Evolutionary conservation across 192 early-diverging fungal species (phyloP), one percentile per base, ranked within the genome.

Genomic region (Coemansia sp.): DNA sequence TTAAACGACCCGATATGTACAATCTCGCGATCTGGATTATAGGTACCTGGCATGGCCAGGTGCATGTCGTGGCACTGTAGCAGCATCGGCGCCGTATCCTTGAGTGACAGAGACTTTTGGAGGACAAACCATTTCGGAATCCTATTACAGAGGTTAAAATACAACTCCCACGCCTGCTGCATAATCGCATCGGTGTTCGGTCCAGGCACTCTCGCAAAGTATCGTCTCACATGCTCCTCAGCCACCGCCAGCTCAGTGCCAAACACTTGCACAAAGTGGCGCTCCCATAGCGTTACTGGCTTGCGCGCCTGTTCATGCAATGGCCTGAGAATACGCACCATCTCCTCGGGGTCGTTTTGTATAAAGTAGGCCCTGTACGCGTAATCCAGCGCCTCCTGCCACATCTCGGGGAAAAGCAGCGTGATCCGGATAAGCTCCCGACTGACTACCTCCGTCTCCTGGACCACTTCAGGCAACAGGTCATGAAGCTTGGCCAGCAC

Each of bases 391-490:
- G 91, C 94, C 63, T 96, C 94, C 61, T 92, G 88, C 96, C 97
- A 99, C 91, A 95, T 92, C 74, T 99, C 97, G 28, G 94, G 93
- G 93, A 95, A 96, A 6, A 96, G 76, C 65, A 95, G 93, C 3
- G 97, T 95, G 2, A 96, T 93, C 32, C 95, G 89, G 72, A 98
- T 96, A 11, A 99, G 88, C 64, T 99, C 97, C 72, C 94, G 91
- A 70, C 92, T 93, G 39, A 99, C 95, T 21, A 99, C 76, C 7
- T 96, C 75, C 3, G 95, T 95, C 86, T 92, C 74, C 28, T 95
- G 91, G 13, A 99, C 95, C 59, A 98, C 76, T 33, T 85, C 69
- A 11, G 94, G 86, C 59, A 89, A 91, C 73, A 95, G 89, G 40
- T 89, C 82, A 11, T 93, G 82, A 87, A 99, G 91, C 70, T 93